Evolutionary conservation across 179 eudicot species (phyloP), one percentile per base, ranked within the genome.

Genomic region (Beta lomatogona): DNA sequence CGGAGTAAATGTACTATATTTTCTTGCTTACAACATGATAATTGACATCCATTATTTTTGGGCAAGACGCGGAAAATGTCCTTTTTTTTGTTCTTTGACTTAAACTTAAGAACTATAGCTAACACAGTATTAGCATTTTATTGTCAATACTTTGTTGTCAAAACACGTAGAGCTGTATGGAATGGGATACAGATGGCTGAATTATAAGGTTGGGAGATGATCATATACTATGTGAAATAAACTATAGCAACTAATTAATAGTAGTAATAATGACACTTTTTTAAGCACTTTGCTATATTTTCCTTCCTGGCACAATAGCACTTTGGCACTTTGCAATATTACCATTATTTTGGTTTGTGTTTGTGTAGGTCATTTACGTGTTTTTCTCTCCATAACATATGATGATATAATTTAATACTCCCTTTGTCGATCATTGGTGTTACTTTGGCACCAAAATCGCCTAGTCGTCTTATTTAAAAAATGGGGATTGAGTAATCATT

Each of bases 401-500:
- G n/a, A 28, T 28, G 31, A 2, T 0, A n/a, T 6, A 2, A 18
- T 45, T 45, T 44, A 73, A 54, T 57, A 16, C 18, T 16, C 0
- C 55, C 61, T 36, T 36, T 74, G 85, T 61, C 75, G 80, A 83
- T 18, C 15, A 67, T 80, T 45, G 21, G 44, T 85, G 53, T 78
- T 50, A 69, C 77, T 82, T 85, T 85, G 73, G 69, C 87, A 81
- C 82, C 80, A 71, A 45, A 72, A 0, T 36, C 4, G 41, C 3
- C 4, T 36, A 46, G 50, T 66, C 53, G 19, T 36, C 74, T 78
- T 85, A 76, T 83, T 69, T 72, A 78, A 67, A 58, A 78, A 85
- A 82, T 85, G 87, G 85, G 77, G 76, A 85, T 81, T 85, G 80
- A 82, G 73, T 53, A 36, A 85, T 85, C 85, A 85, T 82, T 79